Evolutionary conservation across 805 yeast genomes (phyloP).

Genomic region (Saturnispora kantuleensis): DNA sequence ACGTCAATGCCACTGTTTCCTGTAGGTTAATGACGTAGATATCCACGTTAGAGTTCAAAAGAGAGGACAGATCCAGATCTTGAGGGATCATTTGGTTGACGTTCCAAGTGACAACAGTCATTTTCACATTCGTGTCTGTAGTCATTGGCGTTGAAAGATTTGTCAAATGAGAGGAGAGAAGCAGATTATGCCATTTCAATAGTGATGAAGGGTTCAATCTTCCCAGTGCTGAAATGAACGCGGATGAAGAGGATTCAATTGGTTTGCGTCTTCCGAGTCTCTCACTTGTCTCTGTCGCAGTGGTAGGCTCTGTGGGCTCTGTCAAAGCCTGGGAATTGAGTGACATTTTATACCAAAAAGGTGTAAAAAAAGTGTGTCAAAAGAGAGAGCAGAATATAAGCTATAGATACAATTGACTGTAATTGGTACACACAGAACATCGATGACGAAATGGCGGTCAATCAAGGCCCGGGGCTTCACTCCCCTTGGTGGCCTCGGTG

Average conservation of each 20-base stretch:
- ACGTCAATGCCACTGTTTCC: constrained; percentile 41
- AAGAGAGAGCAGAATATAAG: too few species aligned
- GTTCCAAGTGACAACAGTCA: constrained; percentile 31
- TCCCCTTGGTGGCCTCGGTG: background rate
- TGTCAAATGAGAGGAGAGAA: constrained; percentile 6
- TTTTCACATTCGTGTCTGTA: background rate
- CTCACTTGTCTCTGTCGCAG: background rate
- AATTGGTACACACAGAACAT: too few species aligned
- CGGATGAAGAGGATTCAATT: constrained; percentile 1
- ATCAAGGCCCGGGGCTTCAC: background rate
- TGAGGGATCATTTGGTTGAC: constrained; percentile 21
- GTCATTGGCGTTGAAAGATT: constrained; percentile 6
- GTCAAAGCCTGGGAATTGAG: background rate
- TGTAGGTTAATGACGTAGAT: constrained; percentile 38
- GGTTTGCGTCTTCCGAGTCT: background rate
- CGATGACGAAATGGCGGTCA: background rate
- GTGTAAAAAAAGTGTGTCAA: too few species aligned
- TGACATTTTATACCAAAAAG: too few species aligned
- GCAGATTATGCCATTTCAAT: constrained; percentile 15
- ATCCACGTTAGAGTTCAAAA: constrained; percentile 16
- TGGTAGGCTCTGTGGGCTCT: background rate
- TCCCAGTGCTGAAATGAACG: background rate
- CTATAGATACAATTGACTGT: too few species aligned
- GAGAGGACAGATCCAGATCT: background rate
- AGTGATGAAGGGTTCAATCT: constrained; percentile 22